phyloP scores from a whole-genome alignment of 495 filamentous ascomycete genomes.

The Apiosordaria backusii region DNA sequence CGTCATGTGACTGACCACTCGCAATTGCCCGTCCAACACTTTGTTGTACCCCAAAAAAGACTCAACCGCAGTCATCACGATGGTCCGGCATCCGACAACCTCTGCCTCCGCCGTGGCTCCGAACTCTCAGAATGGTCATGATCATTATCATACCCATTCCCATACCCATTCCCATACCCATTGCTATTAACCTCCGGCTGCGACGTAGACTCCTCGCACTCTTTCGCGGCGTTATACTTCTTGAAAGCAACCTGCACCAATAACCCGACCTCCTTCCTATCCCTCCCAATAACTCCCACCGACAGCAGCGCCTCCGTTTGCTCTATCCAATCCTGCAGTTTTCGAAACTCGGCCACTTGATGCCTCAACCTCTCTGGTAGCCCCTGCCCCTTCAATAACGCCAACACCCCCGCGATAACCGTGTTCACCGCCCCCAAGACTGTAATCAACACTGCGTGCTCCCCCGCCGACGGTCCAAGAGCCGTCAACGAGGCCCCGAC shows the following conservation, averaged over 20 bases:
- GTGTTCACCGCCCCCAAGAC: slow-evolving; percentile 48
- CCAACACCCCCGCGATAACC: slow-evolving; percentile 47
- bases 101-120: too few species aligned
- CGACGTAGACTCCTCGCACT: slow-evolving; percentile 31
- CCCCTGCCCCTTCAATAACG: slow-evolving; percentile 45
- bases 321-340: slow-evolving; percentile 42
- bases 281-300: slow-evolving; percentile 42
- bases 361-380: slow-evolving; percentile 41
- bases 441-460: slow-evolving; percentile 40
- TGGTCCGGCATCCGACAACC: too few species aligned
- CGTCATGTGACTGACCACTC: too few species aligned
- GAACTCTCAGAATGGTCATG: too few species aligned
- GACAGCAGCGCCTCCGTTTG: slow-evolving; percentile 35
- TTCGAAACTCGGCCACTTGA: slow-evolving; percentile 40
- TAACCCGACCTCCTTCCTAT: slow-evolving; percentile 43
- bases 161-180: too few species aligned
- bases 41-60: too few species aligned
- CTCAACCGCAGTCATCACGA: too few species aligned
- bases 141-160: too few species aligned
- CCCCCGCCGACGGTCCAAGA: slow-evolving; percentile 39
- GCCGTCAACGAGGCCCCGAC: slow-evolving; percentile 47
- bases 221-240: slow-evolving; percentile 44
- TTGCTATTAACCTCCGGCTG: too few species aligned
- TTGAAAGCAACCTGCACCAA: slow-evolving; percentile 44
- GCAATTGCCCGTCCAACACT: too few species aligned